phyloP scores from a whole-genome alignment of 345 rosid genomes.

The Litchi chinensis region DNA sequence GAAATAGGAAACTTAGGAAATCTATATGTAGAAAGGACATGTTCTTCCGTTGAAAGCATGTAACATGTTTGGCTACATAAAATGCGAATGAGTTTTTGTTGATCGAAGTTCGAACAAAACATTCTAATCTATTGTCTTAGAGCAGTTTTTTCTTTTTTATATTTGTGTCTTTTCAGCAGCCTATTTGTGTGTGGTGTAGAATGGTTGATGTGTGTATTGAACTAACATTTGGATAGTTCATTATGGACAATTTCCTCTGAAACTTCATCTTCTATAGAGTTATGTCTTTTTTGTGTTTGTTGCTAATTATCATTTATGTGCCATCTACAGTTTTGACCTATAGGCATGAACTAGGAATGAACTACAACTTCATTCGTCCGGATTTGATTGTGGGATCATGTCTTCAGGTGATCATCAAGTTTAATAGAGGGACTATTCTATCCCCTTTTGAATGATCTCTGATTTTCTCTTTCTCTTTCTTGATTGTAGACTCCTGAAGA shows the following conservation, averaged over 20 bases:
- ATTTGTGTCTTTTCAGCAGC: neutral
- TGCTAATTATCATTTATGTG: conserved; percentile 30
- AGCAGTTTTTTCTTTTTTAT: neutral
- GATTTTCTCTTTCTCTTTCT: conserved; percentile 16
- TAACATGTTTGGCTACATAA: neutral
- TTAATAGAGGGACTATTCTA: neutral
- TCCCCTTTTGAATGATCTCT: neutral
- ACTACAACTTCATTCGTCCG: conserved; percentile 78
- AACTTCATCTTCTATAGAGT: neutral
- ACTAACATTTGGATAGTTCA: neutral
- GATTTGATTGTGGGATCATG: conserved; percentile 97
- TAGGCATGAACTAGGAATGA: conserved; percentile 94
- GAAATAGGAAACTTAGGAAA: neutral
- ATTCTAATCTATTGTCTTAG: neutral
- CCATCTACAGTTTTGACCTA: conserved; percentile 79
- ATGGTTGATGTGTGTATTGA: neutral
- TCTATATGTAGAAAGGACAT: neutral
- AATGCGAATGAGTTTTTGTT: neutral
- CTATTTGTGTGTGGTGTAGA: neutral
- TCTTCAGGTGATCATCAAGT: conserved; percentile 64
- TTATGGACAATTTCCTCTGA: neutral
- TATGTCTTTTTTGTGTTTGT: neutral
- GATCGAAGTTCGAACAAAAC: neutral
- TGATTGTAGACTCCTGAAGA: conserved; percentile 70
- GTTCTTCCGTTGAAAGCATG: neutral